Evolutionary conservation across 1,139 yeast species (phyloP).

Genomic region (Diutina ranongensis): DNA sequence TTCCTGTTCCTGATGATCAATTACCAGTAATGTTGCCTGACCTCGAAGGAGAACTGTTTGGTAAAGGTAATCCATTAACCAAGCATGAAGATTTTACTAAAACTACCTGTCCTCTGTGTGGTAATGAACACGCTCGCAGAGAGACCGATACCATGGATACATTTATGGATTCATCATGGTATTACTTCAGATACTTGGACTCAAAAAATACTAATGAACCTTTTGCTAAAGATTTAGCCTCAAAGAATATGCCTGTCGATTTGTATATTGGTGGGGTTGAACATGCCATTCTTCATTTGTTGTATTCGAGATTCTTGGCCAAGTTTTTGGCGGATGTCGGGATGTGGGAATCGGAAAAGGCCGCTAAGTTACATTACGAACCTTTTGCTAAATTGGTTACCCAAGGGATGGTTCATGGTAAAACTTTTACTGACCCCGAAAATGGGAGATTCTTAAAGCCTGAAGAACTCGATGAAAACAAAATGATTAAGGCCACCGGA

Average conservation of each 20-base stretch:
- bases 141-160: slow-evolving; percentile 99
- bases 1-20: slow-evolving; percentile 78
- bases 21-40: slow-evolving; percentile 75
- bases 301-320: slow-evolving; percentile 75
- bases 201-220: slow-evolving; percentile 45
- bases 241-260: slow-evolving; percentile 67
- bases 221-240: slow-evolving; percentile 41
- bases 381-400: slow-evolving; percentile 75
- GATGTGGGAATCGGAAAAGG: slow-evolving; percentile 27
- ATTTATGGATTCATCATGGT: slow-evolving; percentile 97
- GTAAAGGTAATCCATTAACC: slow-evolving; percentile 64
- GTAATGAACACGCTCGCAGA: slow-evolving; percentile 51
- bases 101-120: slow-evolving; percentile 75
- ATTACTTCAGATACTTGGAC: slow-evolving; percentile 76
- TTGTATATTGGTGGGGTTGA: slow-evolving; percentile 91
- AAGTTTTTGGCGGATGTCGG: slow-evolving; percentile 62
- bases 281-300: slow-evolving; percentile 84
- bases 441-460: slow-evolving; percentile 71
- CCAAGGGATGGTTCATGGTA: slow-evolving; percentile 98
- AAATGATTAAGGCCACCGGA: slow-evolving; percentile 40
- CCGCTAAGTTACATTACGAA: slow-evolving; percentile 41
- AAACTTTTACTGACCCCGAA: slow-evolving; percentile 61
- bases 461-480: slow-evolving; percentile 47
- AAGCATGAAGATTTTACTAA: slow-evolving; percentile 59
- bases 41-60: slow-evolving; percentile 17